Base-by-base conservation (phyloP, 306 rosid genomes). In the Carpinus viminea region DNA sequence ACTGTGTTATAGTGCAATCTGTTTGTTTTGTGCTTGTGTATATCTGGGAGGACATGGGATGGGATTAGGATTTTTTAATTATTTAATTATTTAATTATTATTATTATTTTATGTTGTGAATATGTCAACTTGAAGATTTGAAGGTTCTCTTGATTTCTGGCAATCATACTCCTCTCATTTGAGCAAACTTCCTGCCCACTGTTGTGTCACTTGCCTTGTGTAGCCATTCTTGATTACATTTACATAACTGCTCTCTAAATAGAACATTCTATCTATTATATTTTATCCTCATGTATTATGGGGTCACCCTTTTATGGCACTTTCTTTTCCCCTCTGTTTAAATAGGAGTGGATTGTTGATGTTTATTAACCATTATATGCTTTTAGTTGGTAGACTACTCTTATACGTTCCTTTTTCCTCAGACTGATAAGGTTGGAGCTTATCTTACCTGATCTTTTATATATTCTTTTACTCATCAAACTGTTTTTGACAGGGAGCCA, bases 401-500 rank as follows among this genome's bases (percentile, higher is more conserved):
- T 20, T 7, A 26, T 20, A 59, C 4, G 16, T 59, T 59, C 65
- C 65, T 59, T 59, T 59, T 59, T 59, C 36, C 65, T 13, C 34
- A 11, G 16, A 21, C 65, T 59, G 5, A 20, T 10, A 59, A 12
- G 12, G 34, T 1, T n/a, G 12, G 28, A 66, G 31, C 20, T 36
- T 38, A 17, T 43, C 51, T 5, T 16, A 15, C 38, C 8, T 16
- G 59, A 2, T 50, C 69, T 46, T 11, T 21, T 20, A 8, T 45
- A 12, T 38, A 17, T 0, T 6, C 34, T 41, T 38, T 31, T 75
- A 21, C 74, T 61, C 54, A 61, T 48, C 24, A 26, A 21, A n/a
- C 52, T 71, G 38, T 26, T 62, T 76, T 61, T 41, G 45, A 55
- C 80, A 88, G 86, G 78, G 24, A 72, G 59, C 28, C 73, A 88